A percentile compares a stretch with the other conserved stretches of the same genome.
These are phyloP conservation scores for Paramecium primaurelia DNA, from an alignment of 73 alveolate genomes.

Conservation along the genomic window DNA sequence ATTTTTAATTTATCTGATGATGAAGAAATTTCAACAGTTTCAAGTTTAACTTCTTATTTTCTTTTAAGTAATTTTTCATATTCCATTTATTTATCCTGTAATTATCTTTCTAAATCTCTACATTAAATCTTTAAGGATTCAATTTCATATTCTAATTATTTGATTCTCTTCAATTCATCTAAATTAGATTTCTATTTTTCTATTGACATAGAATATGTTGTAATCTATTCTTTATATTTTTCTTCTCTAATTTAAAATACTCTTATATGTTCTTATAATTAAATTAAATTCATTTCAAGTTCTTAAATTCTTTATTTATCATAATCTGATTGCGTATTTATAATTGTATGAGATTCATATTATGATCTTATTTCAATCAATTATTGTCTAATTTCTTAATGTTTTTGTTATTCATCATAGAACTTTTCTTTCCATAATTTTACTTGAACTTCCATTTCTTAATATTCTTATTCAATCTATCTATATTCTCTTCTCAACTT, in stretches of 20 bases:
- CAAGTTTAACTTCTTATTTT: neutral
- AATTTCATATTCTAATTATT: constrained; percentile 1
- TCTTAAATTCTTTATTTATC: neutral
- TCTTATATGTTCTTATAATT: neutral
- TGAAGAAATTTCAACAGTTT: neutral
- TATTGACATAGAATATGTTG: neutral
- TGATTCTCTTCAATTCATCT: neutral
- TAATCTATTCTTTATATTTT: constrained; percentile 1
- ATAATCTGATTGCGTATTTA: neutral
- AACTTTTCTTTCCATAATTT: constrained; percentile 29
- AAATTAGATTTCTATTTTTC: neutral
- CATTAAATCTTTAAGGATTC: neutral
- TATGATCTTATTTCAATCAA: neutral
- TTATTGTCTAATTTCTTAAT: neutral
- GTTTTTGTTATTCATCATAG: neutral
- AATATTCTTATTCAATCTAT: neutral
- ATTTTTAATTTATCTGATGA: neutral
- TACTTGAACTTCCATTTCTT: neutral
- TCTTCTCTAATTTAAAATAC: neutral
- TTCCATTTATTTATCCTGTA: neutral
- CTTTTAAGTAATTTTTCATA: neutral
- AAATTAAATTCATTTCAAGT: neutral
- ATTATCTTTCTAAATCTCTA: constrained; percentile 1
- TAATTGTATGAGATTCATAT: neutral
- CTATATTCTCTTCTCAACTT: neutral